Conservation (phyloP, 1,139 yeast genomes). For the Zygosaccharomyces pseudobailii region DNA sequence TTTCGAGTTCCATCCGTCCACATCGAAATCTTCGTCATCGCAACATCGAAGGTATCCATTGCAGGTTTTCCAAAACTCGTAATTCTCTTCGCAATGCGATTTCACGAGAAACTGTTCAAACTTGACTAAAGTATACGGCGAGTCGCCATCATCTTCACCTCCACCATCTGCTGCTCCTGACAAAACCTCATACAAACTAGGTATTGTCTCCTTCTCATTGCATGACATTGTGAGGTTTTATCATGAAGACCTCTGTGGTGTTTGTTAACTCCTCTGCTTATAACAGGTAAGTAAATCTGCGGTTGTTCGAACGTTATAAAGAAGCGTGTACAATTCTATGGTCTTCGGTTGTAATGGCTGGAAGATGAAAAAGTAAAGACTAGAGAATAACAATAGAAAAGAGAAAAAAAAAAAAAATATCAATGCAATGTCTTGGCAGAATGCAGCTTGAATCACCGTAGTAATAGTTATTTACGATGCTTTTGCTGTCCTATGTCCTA, state of each 20-base stretch:
- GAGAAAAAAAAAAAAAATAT: background rate
- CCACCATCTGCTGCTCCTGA: background rate
- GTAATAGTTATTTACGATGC: too few relatives aligned
- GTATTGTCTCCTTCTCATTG: constrained; percentile 8
- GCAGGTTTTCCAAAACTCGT: constrained; percentile 22
- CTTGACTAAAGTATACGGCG: constrained; percentile 18
- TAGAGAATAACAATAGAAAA: background rate
- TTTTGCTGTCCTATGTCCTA: too few relatives aligned
- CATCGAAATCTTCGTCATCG: constrained; percentile 11
- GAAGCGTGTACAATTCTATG: background rate
- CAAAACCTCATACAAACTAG: constrained; percentile 19
- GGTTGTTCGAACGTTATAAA: background rate
- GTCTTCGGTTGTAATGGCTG: background rate
- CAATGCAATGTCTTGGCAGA: background rate
- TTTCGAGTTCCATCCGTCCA: constrained; percentile 21
- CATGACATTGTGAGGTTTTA: background rate
- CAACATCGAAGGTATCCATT: constrained; percentile 9
- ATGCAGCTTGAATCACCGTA: too few relatives aligned
- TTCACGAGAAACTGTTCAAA: constrained; percentile 24
- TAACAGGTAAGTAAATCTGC: background rate
- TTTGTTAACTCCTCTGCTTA: background rate
- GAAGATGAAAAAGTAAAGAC: background rate
- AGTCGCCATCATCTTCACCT: constrained; percentile 7
- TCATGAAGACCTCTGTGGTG: background rate
- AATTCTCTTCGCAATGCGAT: constrained; percentile 33